Percentiles rank a stretch among this genome's conserved stretches.
phyloP scores from a whole-genome alignment of 1,284 basidiomycete species.

The Leccinum pachyderme region DNA sequence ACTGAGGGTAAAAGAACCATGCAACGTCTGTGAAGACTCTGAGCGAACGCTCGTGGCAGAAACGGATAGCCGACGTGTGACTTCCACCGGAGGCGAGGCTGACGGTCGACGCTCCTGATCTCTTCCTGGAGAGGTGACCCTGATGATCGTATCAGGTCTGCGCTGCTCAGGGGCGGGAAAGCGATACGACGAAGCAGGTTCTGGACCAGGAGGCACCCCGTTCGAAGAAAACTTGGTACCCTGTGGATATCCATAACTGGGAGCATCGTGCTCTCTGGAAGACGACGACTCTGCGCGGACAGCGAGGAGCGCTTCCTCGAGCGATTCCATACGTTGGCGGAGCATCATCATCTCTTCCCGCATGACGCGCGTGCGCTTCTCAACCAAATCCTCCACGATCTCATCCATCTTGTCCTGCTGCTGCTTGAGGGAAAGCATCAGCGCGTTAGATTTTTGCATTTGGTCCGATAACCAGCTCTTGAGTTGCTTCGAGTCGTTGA shows the following conservation, averaged over 20 bases:
- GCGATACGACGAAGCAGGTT: constrained; percentile 25
- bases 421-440: constrained; percentile 51
- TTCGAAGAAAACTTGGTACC: constrained; percentile 25
- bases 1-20: constrained; percentile 22
- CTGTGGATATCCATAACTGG: constrained; percentile 20
- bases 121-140: constrained; percentile 22
- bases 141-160: constrained; percentile 20
- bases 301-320: constrained; percentile 51
- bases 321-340: constrained; percentile 53
- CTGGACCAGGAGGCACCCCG: constrained; percentile 21
- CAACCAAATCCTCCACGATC: constrained; percentile 54
- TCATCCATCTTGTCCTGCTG: constrained; percentile 58
- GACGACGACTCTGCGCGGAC: constrained; percentile 35
- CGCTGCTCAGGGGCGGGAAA: constrained; percentile 28
- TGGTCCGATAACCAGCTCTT: constrained; percentile 73
- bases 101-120: constrained; percentile 29
- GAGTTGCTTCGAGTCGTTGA: constrained; percentile 71
- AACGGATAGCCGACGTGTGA: constrained; percentile 45
- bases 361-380: constrained; percentile 53
- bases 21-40: constrained; percentile 37
- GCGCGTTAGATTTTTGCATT: constrained; percentile 55
- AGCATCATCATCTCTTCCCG: constrained; percentile 56
- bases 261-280: constrained; percentile 29
- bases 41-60: constrained; percentile 42
- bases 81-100: constrained; percentile 45